Evolutionary conservation across 1,284 basidiomycete species (phyloP), one percentile per base, ranked within the genome.

Genomic region (Irpex rosettiformis): DNA sequence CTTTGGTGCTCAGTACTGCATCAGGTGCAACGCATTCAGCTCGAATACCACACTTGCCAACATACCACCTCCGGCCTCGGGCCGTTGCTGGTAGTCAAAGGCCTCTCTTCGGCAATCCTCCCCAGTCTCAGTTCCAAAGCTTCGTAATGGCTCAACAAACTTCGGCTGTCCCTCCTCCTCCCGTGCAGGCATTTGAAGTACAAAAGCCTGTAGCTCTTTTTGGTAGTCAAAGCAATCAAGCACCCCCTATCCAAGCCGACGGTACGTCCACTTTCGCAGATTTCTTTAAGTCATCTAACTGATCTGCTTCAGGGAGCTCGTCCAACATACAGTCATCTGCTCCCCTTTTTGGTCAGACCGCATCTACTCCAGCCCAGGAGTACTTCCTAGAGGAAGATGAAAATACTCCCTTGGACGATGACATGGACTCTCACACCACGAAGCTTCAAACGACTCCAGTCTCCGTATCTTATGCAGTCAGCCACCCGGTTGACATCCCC

Each of bases 1-100:
- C 70, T 0, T 73, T 87, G 25, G 80, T 77, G 1, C 72, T 87
- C n/a, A 84, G 79, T 69, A 84, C 83, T 0, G 75, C 78, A 3
- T 28, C 40, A 18, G 33, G 45, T 7, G 69, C 25, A 6, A 49
- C 58, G 4, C 62, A 62, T 27, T 48, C 58, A 69, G 13, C 66
- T 66, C 30, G 51, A 5, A 54, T 61, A 10, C 59, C 59, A 3
- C 22, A 27, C 6, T 45, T 61, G 4, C 37, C 37, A 5, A 63
- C 22, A 33, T 61, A 24, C 58, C 62, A 2, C 55, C 57, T 54
- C 47, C 62, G 24, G 54, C 54, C 3, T n/a, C 63, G 69, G 24
- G 69, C 68, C 1, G 43, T 8, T 8, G 8, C 43, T 47, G 6
- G 6, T 47, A n/a, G n/a, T n/a, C n/a, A n/a, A n/a, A n/a, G n/a